Evolutionary conservation across 176 grass and related monocot genomes (phyloP).

Genomic region (Zoysia pacifica): DNA sequence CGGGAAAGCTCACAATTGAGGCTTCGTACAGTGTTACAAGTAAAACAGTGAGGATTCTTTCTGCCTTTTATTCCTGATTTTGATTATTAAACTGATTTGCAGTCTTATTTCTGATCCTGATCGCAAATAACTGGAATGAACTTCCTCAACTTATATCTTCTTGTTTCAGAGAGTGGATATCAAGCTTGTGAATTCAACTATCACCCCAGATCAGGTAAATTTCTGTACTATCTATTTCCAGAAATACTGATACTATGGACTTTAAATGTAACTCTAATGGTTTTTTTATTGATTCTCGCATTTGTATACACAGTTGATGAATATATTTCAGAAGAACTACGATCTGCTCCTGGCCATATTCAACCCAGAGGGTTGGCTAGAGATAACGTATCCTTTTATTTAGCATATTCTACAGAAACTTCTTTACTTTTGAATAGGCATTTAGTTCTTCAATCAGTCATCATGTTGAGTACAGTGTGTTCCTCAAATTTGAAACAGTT

Average conservation of each 20-base stretch:
- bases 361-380: constrained; percentile 93
- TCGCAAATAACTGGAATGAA: not conserved
- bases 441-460: not conserved
- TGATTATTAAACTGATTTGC: not conserved
- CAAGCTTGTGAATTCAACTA: constrained; percentile 75
- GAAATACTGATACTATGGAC: not conserved
- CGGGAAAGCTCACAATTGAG: constrained; percentile 80
- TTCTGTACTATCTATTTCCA: not conserved
- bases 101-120: constrained; percentile 1
- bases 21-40: constrained; percentile 67
- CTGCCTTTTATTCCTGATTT: not conserved
- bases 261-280: not conserved
- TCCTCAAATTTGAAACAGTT: constrained; percentile 55
- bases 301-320: constrained; percentile 63
- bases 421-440: too few relatives aligned
- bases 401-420: not conserved
- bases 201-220: constrained; percentile 84
- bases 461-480: not conserved
- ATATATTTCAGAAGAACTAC: constrained; percentile 85
- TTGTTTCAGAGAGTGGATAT: constrained; percentile 86
- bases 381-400: constrained; percentile 95
- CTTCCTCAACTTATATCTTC: constrained; percentile 23
- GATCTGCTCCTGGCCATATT: constrained; percentile 83
- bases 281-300: not conserved
- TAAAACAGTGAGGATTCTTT: constrained; percentile 55